Evolutionary conservation across 2,329 filamentous ascomycete species (phyloP).

Genomic region (Hypoxylon sp.): DNA sequence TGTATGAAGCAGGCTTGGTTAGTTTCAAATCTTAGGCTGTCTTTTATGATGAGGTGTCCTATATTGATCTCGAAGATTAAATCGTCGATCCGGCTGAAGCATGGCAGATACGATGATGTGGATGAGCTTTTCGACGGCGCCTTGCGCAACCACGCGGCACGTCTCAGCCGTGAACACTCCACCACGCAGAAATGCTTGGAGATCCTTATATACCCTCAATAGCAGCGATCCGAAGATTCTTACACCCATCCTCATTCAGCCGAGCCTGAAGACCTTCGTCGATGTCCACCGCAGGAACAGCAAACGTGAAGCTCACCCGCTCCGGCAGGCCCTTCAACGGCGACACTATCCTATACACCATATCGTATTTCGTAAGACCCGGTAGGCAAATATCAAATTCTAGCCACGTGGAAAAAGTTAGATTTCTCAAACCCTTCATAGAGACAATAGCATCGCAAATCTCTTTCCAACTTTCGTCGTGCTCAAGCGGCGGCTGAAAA

Average conservation of each 20-base stretch:
- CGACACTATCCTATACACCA: background rate
- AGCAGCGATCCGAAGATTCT: background rate
- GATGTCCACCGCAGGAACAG: background rate
- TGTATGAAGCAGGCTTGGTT: conserved; percentile 11
- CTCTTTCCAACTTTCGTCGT: conserved; percentile 21
- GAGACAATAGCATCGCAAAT: conserved; percentile 9
- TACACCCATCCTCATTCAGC: background rate
- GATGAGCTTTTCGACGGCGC: conserved; percentile 11
- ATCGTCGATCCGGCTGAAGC: conserved; percentile 9
- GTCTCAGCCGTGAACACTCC: conserved; percentile 15
- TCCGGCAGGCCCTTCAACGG: background rate
- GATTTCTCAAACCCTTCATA: conserved; percentile 3
- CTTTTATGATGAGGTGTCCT: conserved; percentile 22
- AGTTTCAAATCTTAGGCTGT: conserved; percentile 12
- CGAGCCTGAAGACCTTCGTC: background rate
- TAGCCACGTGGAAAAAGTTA: background rate
- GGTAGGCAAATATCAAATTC: background rate
- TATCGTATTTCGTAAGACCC: background rate
- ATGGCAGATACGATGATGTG: conserved; percentile 17
- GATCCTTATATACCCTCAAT: background rate
- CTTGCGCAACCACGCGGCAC: conserved; percentile 12
- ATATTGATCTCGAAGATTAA: conserved; percentile 12
- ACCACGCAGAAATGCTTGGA: conserved; percentile 24
- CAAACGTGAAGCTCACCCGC: background rate
- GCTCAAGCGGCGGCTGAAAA: background rate